Evolutionary conservation across 305 asterid species (phyloP).

Genomic region (Fraxinus ornus): DNA sequence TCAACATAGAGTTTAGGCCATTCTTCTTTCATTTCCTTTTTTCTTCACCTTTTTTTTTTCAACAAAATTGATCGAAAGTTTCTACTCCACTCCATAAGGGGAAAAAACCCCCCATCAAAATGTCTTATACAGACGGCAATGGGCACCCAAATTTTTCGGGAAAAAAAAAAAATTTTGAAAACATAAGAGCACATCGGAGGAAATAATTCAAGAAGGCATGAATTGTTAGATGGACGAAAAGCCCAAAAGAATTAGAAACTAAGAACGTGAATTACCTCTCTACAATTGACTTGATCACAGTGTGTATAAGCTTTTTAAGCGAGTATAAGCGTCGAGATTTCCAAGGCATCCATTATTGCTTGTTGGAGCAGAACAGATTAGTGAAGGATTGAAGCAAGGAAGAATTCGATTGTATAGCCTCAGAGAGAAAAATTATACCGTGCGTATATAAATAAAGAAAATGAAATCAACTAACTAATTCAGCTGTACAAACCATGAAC

Average conservation of each 20-base stretch:
- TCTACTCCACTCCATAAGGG: not conserved
- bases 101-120: not conserved
- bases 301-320: not conserved
- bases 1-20: not conserved
- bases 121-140: not conserved
- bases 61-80: not conserved
- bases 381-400: too few species aligned
- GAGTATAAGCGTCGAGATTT: not conserved
- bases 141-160: not conserved
- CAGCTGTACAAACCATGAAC: too few species aligned
- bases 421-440: too few species aligned
- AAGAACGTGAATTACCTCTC: not conserved
- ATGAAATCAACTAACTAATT: too few species aligned
- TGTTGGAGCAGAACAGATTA: not conserved
- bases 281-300: not conserved
- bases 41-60: not conserved
- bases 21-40: not conserved
- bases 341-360: not conserved
- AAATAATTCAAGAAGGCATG: not conserved
- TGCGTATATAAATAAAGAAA: too few species aligned
- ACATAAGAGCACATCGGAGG: not conserved
- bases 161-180: not conserved
- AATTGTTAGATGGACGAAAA: not conserved
- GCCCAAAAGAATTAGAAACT: not conserved
- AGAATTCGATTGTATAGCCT: too few species aligned